These are phyloP conservation scores for Boletus sp. DNA, from an alignment of 768 basidiomycete species.

Conservation along the genomic window DNA sequence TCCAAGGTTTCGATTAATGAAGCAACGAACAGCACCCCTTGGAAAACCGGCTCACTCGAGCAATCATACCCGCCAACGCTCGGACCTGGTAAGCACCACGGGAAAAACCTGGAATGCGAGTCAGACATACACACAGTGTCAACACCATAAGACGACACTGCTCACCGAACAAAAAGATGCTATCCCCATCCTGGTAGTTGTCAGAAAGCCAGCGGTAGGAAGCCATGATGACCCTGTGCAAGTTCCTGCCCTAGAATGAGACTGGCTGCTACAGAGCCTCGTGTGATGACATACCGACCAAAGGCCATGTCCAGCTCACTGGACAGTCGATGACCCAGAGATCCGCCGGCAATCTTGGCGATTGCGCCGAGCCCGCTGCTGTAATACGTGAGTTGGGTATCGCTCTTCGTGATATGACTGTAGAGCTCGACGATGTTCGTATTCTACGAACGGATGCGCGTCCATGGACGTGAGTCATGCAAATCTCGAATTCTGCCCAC, in stretches of 20 bases:
- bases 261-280: background rate
- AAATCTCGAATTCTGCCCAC: background rate
- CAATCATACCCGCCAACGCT: constrained; percentile 42
- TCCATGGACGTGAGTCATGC: background rate
- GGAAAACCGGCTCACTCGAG: constrained; percentile 27
- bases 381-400: constrained; percentile 38
- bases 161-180: constrained; percentile 41
- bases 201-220: constrained; percentile 43
- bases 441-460: constrained; percentile 25
- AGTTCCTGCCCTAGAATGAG: constrained; percentile 27
- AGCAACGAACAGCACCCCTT: fast-evolving
- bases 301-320: constrained; percentile 34
- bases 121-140: background rate
- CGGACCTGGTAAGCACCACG: constrained; percentile 48
- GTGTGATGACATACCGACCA: constrained; percentile 30
- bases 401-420: constrained; percentile 33
- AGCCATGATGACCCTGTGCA: constrained; percentile 32
- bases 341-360: constrained; percentile 22
- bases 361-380: constrained; percentile 40
- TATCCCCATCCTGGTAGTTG: constrained; percentile 36
- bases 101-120: constrained; percentile 36
- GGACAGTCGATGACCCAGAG: constrained; percentile 19
- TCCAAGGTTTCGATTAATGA: background rate
- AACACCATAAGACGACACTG: background rate
- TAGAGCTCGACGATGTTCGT: constrained; percentile 42